These are phyloP conservation scores for Dactylis glomerata DNA, from an alignment of 176 grass and related monocot genomes.

Conservation along the genomic window DNA sequence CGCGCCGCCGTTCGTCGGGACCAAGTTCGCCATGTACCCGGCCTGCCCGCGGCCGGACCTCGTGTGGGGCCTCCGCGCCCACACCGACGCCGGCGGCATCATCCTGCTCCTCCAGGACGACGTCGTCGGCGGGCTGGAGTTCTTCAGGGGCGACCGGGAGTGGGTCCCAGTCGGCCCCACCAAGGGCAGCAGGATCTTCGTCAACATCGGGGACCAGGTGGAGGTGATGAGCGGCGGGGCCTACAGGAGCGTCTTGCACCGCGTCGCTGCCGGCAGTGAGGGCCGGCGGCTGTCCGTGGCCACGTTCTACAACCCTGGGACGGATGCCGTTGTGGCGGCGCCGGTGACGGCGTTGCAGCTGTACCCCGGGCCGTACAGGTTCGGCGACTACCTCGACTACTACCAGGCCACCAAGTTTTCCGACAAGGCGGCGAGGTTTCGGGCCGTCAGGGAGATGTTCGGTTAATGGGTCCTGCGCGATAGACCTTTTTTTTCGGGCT, in stretches of 20 bases:
- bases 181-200: conserved; percentile 48
- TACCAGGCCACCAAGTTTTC: conserved; percentile 80
- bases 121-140: conserved; percentile 72
- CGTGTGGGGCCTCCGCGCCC: conserved; percentile 70
- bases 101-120: conserved; percentile 89
- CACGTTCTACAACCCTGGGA: conserved; percentile 83
- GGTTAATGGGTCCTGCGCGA: not conserved
- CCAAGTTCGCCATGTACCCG: conserved; percentile 90
- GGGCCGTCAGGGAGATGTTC: conserved; percentile 51
- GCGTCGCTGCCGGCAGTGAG: conserved; percentile 32
- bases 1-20: conserved; percentile 75
- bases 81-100: conserved; percentile 95
- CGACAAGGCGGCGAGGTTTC: conserved; percentile 64
- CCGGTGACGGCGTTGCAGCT: not conserved
- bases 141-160: conserved; percentile 29
- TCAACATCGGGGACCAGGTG: conserved; percentile 88
- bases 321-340: conserved; percentile 46
- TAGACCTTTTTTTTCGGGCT: not conserved
- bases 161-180: conserved; percentile 67
- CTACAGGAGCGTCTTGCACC: conserved; percentile 75
- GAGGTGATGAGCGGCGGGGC: conserved; percentile 77
- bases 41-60: conserved; percentile 56
- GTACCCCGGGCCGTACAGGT: conserved; percentile 70
- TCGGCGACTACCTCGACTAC: conserved; percentile 76
- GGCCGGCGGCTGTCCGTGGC: conserved; percentile 69